Percentiles rank a stretch among this genome's conserved stretches.
Evolutionary conservation across 495 filamentous ascomycete genomes (phyloP).

Genomic region (Durotheca rogersii): DNA sequence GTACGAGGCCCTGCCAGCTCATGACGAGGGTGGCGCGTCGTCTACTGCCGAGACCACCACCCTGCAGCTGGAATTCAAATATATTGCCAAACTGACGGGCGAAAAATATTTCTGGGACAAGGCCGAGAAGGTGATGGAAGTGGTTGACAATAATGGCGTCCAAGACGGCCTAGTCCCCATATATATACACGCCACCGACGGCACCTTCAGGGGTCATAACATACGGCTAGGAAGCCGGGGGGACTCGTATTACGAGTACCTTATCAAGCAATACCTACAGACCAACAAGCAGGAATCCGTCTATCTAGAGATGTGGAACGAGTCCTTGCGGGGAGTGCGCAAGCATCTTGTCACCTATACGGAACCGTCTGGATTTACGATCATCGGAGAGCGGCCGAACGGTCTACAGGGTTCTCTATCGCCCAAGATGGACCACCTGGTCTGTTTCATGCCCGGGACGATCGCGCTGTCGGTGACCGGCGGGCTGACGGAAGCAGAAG

Average conservation of each 20-base stretch:
- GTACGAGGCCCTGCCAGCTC: conserved; percentile 69
- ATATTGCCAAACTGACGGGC: conserved; percentile 90
- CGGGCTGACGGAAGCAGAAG: conserved; percentile 70
- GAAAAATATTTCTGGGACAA: conserved; percentile 88
- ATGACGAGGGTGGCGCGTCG: conserved; percentile 84
- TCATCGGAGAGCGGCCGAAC: conserved; percentile 79
- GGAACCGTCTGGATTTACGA: conserved; percentile 71
- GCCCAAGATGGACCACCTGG: conserved; percentile 97
- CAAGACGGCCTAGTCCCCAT: conserved; percentile 88
- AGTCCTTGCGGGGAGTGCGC: conserved; percentile 78
- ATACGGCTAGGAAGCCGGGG: conserved; percentile 91
- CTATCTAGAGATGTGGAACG: conserved; percentile 90
- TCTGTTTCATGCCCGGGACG: conserved; percentile 96
- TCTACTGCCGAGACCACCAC: conserved; percentile 92
- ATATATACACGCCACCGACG: conserved; percentile 77
- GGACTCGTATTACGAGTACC: conserved; percentile 97
- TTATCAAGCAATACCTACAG: conserved; percentile 95
- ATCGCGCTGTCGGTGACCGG: conserved; percentile 87
- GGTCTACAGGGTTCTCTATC: conserved; percentile 65
- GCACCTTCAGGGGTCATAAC: conserved; percentile 76
- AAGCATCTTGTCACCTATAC: conserved; percentile 92
- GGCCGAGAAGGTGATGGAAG: conserved; percentile 86
- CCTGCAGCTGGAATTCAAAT: conserved; percentile 95
- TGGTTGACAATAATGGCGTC: conserved; percentile 75
- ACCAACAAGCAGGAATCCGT: conserved; percentile 82